Conservation (phyloP, 164 flowering plant species). For the Vitis rupestris region DNA sequence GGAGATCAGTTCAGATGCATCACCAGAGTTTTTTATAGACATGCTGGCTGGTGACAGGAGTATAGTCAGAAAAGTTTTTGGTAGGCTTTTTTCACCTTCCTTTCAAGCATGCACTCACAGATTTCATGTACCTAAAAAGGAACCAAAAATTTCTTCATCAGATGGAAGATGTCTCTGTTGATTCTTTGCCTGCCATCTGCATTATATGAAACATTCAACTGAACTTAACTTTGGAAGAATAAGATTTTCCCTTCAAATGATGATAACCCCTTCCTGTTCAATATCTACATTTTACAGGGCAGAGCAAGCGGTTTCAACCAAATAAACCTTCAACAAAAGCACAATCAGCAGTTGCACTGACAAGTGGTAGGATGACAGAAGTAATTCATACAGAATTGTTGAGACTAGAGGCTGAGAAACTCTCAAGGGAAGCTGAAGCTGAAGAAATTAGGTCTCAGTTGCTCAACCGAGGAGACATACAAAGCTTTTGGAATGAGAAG, state of each 20-base stretch:
- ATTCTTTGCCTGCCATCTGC: too few relatives aligned
- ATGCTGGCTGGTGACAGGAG: slow-evolving; percentile 73
- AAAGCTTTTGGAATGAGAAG: slow-evolving; percentile 63
- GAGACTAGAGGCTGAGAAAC: slow-evolving; percentile 64
- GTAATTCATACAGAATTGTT: slow-evolving; percentile 53
- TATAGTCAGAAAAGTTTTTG: slow-evolving; percentile 83
- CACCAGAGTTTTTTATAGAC: slow-evolving; percentile 60
- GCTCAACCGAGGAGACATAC: slow-evolving; percentile 66
- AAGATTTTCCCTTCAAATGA: not conserved
- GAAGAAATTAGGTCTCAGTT: slow-evolving; percentile 65
- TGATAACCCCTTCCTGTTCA: not conserved
- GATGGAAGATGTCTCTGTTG: too few relatives aligned
- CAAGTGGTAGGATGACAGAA: slow-evolving; percentile 69
- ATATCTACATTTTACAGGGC: slow-evolving; percentile 48
- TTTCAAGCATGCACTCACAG: not conserved
- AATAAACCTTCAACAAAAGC: slow-evolving; percentile 76
- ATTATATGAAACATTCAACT: too few relatives aligned
- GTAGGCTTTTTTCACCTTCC: slow-evolving; percentile 35
- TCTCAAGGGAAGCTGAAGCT: slow-evolving; percentile 44
- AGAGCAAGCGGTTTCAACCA: slow-evolving; percentile 80
- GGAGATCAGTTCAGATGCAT: slow-evolving; percentile 46
- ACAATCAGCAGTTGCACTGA: slow-evolving; percentile 86
- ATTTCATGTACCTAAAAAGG: too few relatives aligned
- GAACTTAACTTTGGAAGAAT: too few relatives aligned
- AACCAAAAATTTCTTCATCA: too few relatives aligned